Conservation (phyloP, 106 monocot species). For the Hemerocallis citrina region DNA sequence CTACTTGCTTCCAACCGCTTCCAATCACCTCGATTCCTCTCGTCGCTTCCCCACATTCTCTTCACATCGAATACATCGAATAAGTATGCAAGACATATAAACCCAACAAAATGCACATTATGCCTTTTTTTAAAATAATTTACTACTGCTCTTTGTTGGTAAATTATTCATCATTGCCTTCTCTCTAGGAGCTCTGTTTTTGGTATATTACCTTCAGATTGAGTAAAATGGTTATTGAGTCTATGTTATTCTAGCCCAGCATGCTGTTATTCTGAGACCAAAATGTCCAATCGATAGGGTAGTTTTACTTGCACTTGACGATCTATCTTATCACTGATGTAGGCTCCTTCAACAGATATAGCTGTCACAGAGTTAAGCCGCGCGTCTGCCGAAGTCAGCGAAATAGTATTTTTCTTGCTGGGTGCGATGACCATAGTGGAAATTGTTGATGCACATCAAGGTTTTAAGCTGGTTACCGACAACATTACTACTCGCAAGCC, state of each 20-base stretch:
- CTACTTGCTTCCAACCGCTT: too few species aligned
- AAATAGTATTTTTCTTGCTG: conserved; percentile 95
- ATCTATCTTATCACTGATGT: conserved; percentile 12
- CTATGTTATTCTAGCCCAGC: neutral
- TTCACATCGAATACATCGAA: too few species aligned
- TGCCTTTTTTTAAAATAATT: too few species aligned
- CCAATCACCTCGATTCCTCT: too few species aligned
- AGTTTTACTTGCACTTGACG: conserved; percentile 8
- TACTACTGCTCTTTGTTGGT: too few species aligned
- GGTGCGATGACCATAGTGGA: conserved; percentile 99
- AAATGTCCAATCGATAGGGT: neutral
- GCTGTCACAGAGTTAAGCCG: conserved; percentile 76
- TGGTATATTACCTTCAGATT: neutral
- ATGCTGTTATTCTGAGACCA: neutral
- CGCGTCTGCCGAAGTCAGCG: conserved; percentile 90
- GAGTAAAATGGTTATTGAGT: neutral
- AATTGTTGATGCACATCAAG: conserved; percentile 98
- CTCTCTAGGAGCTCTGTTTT: neutral
- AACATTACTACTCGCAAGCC: conserved; percentile 92
- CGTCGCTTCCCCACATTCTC: too few species aligned
- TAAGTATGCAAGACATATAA: too few species aligned
- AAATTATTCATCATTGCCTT: neutral
- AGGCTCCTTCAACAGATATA: conserved; percentile 97
- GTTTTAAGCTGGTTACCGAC: conserved; percentile 97
- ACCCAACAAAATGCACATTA: too few species aligned